Evolutionary conservation across 176 grass and related monocot species (phyloP).

Genomic region (Triticum timopheevii): DNA sequence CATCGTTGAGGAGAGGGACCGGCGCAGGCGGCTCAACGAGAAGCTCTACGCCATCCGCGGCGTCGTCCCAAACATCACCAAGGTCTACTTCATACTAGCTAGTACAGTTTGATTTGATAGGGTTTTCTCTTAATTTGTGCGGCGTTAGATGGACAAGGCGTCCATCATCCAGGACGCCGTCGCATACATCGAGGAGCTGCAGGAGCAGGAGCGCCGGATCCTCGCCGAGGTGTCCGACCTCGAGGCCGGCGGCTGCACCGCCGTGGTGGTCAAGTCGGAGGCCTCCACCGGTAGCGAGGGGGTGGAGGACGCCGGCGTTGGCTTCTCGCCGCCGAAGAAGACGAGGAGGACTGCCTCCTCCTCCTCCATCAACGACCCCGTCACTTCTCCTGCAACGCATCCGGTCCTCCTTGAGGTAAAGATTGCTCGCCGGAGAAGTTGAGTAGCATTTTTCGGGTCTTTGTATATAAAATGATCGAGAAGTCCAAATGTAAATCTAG

Average conservation of each 20-base stretch:
- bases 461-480: no score
- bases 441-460: no score
- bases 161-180: slow-evolving; percentile 74
- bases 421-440: no score
- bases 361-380: background rate
- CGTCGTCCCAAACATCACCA: slow-evolving; percentile 67
- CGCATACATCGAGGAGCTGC: slow-evolving; percentile 57
- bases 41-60: slow-evolving; percentile 52
- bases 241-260: background rate
- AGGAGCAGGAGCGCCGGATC: slow-evolving; percentile 58
- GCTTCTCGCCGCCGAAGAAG: slow-evolving; percentile 23
- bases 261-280: background rate
- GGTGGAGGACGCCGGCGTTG: background rate
- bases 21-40: slow-evolving; percentile 61
- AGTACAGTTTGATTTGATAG: background rate
- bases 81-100: slow-evolving; percentile 24
- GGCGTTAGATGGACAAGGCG: slow-evolving; percentile 70
- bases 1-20: slow-evolving; percentile 41
- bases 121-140: background rate
- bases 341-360: background rate
- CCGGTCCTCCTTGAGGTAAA: slow-evolving; percentile 51
- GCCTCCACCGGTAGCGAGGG: background rate
- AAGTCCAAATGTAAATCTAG: no score
- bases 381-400: background rate
- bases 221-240: slow-evolving; percentile 40